phyloP scores from a whole-genome alignment of 2,329 filamentous ascomycete genomes.

The Knoxdaviesia proteae region DNA sequence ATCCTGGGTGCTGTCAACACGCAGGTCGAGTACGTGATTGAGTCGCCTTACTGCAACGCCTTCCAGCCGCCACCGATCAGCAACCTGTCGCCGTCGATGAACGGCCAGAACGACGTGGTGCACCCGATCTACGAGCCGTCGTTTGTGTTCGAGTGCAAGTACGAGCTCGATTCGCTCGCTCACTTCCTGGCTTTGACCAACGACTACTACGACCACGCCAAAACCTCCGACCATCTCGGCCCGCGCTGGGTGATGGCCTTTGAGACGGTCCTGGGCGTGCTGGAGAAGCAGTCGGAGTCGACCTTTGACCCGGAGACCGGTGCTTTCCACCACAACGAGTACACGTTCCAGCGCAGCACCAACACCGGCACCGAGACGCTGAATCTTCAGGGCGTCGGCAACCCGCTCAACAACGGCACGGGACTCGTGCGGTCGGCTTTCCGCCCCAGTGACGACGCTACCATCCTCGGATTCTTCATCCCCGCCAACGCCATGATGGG shows the following conservation, averaged over 20 bases:
- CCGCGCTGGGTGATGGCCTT: constrained; percentile 61
- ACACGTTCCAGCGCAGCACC: constrained; percentile 72
- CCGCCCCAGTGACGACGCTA: constrained; percentile 84
- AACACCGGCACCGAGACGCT: constrained; percentile 78
- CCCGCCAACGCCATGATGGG: constrained; percentile 94
- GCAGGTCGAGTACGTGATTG: constrained; percentile 83
- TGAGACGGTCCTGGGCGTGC: constrained; percentile 48
- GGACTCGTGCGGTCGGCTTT: constrained; percentile 82
- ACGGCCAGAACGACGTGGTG: constrained; percentile 66
- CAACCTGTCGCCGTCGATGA: constrained; percentile 47
- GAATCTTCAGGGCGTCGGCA: constrained; percentile 63
- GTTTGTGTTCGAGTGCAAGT: constrained; percentile 94
- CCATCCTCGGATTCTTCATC: constrained; percentile 85
- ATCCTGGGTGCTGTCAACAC: constrained; percentile 92
- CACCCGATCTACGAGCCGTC: constrained; percentile 71
- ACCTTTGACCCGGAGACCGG: constrained; percentile 57
- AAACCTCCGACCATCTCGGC: constrained; percentile 59
- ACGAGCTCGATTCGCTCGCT: constrained; percentile 87
- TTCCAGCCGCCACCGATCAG: constrained; percentile 88
- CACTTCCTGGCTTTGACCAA: constrained; percentile 76
- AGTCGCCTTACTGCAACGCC: constrained; percentile 92
- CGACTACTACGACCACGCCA: constrained; percentile 65
- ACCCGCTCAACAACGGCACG: constrained; percentile 68
- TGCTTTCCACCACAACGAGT: constrained; percentile 48
- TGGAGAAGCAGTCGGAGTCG: constrained; percentile 57